phyloP scores from a whole-genome alignment of 768 basidiomycete genomes.

The Albatrellus ellisii region DNA sequence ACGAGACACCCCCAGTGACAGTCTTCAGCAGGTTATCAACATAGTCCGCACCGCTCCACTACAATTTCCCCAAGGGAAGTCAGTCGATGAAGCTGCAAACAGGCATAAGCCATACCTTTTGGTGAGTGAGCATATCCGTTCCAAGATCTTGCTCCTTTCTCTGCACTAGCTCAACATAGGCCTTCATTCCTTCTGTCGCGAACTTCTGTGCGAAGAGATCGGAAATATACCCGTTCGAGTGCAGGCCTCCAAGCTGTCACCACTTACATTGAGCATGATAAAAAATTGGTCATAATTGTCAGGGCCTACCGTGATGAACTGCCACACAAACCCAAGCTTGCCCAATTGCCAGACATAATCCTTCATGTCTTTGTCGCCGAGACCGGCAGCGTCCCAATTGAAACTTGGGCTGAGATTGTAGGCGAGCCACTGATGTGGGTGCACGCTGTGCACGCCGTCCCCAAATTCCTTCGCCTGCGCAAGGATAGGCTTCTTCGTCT shows the following conservation, averaged over 20 bases:
- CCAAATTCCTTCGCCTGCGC: slow-evolving; percentile 89
- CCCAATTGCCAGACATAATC: slow-evolving; percentile 86
- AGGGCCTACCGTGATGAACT: slow-evolving; percentile 87
- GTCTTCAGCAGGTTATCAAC: slow-evolving; percentile 88
- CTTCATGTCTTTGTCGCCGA: slow-evolving; percentile 77
- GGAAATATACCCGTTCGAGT: slow-evolving; percentile 95
- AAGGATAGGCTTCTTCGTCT: slow-evolving; percentile 90
- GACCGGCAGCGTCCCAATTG: slow-evolving; percentile 91
- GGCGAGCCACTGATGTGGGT: slow-evolving; percentile 89
- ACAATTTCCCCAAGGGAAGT: slow-evolving; percentile 10
- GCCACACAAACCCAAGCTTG: slow-evolving; percentile 95
- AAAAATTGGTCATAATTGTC: too few relatives aligned
- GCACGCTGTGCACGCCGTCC: slow-evolving; percentile 66
- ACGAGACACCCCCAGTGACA: slow-evolving; percentile 93
- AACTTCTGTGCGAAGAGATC: slow-evolving; percentile 84
- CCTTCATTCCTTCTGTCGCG: slow-evolving; percentile 96
- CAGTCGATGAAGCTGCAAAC: slow-evolving; percentile 14
- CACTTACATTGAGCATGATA: neutral
- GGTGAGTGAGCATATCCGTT: slow-evolving; percentile 94
- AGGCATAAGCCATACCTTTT: slow-evolving; percentile 46
- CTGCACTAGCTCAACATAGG: slow-evolving; percentile 93
- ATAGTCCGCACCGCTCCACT: slow-evolving; percentile 96
- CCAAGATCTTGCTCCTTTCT: slow-evolving; percentile 85
- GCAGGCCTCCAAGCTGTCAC: slow-evolving; percentile 83
- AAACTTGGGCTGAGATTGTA: slow-evolving; percentile 94